Conservation (phyloP, 306 rosid genomes). For the Trifolium dubium region DNA sequence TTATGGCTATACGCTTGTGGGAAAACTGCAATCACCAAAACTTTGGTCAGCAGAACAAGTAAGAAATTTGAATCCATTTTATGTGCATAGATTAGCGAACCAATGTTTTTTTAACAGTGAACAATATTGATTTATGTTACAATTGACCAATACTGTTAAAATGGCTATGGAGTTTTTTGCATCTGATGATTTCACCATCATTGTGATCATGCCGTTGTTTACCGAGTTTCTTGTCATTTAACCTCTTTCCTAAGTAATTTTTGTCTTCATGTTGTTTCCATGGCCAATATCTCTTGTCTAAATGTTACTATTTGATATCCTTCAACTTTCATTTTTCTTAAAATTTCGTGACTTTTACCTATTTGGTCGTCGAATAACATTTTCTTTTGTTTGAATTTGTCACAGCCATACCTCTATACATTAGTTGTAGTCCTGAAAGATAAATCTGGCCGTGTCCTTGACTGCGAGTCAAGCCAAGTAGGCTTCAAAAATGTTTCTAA, state of each 20-base stretch:
- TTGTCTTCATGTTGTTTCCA: conserved; percentile 1
- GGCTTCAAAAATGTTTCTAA: conserved; percentile 77
- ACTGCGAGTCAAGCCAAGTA: conserved; percentile 84
- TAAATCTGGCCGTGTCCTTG: conserved; percentile 66
- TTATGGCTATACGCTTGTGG: conserved; percentile 69
- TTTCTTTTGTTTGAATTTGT: conserved; percentile 39
- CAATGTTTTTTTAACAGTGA: conserved; percentile 4
- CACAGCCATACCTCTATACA: conserved; percentile 85
- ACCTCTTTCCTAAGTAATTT: conserved; percentile 21
- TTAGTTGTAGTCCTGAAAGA: conserved; percentile 82
- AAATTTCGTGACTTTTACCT: background rate
- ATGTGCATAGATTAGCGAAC: conserved; percentile 15
- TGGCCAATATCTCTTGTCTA: background rate
- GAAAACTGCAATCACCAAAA: conserved; percentile 72
- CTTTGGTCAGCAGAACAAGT: conserved; percentile 98
- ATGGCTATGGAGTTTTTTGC: background rate
- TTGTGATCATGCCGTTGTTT: background rate
- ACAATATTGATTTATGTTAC: conserved; percentile 22
- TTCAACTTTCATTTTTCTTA: no score
- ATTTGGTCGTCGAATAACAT: background rate
- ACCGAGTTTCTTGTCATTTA: conserved; percentile 34
- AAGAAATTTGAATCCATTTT: conserved; percentile 38
- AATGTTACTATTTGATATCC: no score
- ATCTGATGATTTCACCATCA: background rate
- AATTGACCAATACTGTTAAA: conserved; percentile 7